These are phyloP conservation scores for Paecilomyces formosus DNA, from an alignment of 2,329 filamentous ascomycete genomes.

Conservation along the genomic window DNA sequence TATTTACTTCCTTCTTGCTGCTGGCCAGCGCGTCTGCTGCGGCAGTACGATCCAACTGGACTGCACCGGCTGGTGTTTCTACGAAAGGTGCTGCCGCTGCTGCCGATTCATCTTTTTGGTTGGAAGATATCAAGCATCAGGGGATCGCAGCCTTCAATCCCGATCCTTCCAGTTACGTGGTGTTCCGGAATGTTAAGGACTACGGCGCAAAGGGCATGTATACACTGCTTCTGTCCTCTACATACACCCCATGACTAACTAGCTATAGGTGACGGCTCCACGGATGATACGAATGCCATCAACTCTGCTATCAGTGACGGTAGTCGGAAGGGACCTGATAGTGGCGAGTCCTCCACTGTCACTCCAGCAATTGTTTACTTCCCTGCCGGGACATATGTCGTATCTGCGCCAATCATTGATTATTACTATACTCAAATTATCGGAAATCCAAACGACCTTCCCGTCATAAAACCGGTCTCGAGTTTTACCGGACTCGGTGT, in stretches of 20 bases:
- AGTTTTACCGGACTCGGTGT: conserved; percentile 50
- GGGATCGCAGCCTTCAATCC: conserved; percentile 9
- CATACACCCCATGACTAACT: not conserved
- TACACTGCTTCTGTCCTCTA: not conserved
- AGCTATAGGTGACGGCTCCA: conserved; percentile 37
- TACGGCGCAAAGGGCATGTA: conserved; percentile 22
- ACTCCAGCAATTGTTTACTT: conserved; percentile 53
- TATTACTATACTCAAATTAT: conserved; percentile 59
- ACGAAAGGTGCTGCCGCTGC: conserved; percentile 5
- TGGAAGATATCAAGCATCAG: conserved; percentile 24
- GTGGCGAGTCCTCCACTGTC: conserved; percentile 38
- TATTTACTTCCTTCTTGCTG: not conserved
- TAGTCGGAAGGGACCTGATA: conserved; percentile 36
- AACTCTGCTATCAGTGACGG: conserved; percentile 40
- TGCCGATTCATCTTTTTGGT: conserved; percentile 22
- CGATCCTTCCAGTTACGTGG: conserved; percentile 1
- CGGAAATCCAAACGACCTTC: conserved; percentile 51
- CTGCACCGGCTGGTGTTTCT: not conserved
- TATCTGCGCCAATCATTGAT: conserved; percentile 51
- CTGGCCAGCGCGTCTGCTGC: not conserved
- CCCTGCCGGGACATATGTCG: conserved; percentile 51
- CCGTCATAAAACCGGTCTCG: conserved; percentile 47
- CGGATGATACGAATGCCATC: conserved; percentile 53
- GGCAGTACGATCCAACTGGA: not conserved
- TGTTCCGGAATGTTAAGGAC: conserved; percentile 13